Percentiles rank a stretch among this genome's conserved stretches.
Evolutionary conservation across 2,329 filamentous ascomycete genomes (phyloP).

Genomic region (Neonectria punicea): DNA sequence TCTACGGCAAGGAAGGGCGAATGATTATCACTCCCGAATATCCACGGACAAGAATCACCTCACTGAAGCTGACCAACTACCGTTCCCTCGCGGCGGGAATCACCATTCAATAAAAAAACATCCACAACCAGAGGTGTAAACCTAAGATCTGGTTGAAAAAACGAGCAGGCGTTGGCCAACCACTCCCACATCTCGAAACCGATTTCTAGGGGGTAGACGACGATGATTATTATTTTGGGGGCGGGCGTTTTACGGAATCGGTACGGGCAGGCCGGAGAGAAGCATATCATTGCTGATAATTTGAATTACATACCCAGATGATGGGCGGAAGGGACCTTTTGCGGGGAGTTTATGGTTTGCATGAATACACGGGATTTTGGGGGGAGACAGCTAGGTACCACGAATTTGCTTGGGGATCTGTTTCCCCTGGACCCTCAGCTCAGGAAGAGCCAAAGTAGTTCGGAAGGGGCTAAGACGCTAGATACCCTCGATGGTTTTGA

Average conservation of each 20-base stretch:
- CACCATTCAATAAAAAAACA: conserved; percentile 46
- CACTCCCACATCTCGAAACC: neutral
- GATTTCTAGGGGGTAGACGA: neutral
- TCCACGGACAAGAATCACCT: conserved; percentile 62
- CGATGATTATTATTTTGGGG: conserved; percentile 18
- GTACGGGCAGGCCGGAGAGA: conserved; percentile 17
- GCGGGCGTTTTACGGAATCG: conserved; percentile 38
- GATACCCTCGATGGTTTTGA: conserved; percentile 38
- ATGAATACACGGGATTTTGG: conserved; percentile 36
- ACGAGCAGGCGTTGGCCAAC: neutral
- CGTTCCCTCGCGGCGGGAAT: conserved; percentile 58
- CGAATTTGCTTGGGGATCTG: conserved; percentile 31
- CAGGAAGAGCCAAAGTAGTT: conserved; percentile 21
- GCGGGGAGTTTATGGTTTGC: conserved; percentile 41
- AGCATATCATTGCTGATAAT: conserved; percentile 32
- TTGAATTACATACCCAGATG: conserved; percentile 41
- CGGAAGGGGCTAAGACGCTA: conserved; percentile 27
- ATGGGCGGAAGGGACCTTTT: conserved; percentile 26
- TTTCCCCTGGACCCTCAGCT: conserved; percentile 25
- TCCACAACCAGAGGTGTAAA: neutral
- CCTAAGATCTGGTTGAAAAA: neutral
- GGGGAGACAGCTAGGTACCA: conserved; percentile 26
- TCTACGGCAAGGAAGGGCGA: conserved; percentile 68
- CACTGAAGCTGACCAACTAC: conserved; percentile 68
- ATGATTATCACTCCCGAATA: conserved; percentile 67